Evolutionary conservation across 1,284 basidiomycete species (phyloP), one percentile per base, ranked within the genome.

Genomic region (Pyrrhoderma noxium): DNA sequence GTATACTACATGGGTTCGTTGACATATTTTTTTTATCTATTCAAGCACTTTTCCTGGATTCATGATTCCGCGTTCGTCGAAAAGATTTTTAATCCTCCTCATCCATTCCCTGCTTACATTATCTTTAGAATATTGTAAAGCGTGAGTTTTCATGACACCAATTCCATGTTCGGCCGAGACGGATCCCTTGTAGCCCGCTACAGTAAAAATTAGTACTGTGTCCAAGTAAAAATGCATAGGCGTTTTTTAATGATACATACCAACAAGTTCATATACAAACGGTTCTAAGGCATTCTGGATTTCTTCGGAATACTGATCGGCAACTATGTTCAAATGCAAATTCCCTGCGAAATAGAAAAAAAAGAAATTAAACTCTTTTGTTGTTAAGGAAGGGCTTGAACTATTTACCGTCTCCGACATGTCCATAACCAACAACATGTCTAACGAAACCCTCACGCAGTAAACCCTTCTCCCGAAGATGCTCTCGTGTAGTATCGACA

Each of bases 131-230:
- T 97, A 99, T 35, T 80, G 79, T 34, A 99, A 79, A 42, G 92
- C 91, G 57, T 89, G 82, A 0, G 90, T 89, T 71, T 99, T 99
- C 89, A 94, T 94, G 0, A 87, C 75, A 3, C 96, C 92, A 50
- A 99, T 82, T 2, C 96, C 95, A 66, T 99, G 95, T 65, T 99
- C 95, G 1, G 96, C 96, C 7, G 93, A 96, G 58, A 99, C 83
- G 0, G 94, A 97, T 1, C 96, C 96, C 45, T 80, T 77, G 64
- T 86, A 75, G 3, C 75, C 78, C 19, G 79, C 82, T 86, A 53
- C 13, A 25, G 16, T 21, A n/a, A 36, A 18, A 23, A 54, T 19
- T 43, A 36, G 18, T 31, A 13, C 36, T 2, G 55, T 23, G 19
- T 5, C 1, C 18, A 36, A 18, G 16, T 3, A 18, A 49, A 45